Conservation (phyloP, 2,329 filamentous ascomycete genomes). For the Colletotrichum simmondsii region DNA sequence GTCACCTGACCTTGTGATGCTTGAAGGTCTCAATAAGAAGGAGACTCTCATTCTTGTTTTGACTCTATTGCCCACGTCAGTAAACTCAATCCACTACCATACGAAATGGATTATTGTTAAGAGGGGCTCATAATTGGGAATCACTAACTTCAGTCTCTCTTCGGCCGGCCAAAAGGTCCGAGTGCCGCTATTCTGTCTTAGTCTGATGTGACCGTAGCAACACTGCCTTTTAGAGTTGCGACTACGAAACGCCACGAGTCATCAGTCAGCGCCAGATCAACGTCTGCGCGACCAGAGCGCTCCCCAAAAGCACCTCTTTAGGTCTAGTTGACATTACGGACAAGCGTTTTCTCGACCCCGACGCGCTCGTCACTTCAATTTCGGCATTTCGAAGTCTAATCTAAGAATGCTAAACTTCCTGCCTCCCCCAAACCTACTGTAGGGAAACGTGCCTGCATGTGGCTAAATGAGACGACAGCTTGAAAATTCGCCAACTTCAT, state of each 20-base stretch:
- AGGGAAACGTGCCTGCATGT: background rate
- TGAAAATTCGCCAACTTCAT: background rate
- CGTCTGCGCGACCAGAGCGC: background rate
- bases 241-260: constrained; percentile 14
- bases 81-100: too few relatives aligned
- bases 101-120: background rate
- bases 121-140: background rate
- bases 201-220: background rate
- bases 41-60: too few relatives aligned
- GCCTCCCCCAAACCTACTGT: background rate
- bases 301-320: background rate
- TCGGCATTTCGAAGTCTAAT: background rate
- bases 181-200: background rate
- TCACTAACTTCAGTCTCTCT: background rate
- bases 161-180: background rate
- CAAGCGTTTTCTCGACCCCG: background rate
- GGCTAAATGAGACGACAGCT: background rate
- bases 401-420: background rate
- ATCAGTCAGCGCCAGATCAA: background rate
- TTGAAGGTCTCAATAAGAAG: background rate
- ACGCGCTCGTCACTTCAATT: background rate
- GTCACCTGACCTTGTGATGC: background rate
- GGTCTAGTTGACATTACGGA: background rate
- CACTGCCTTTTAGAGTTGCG: constrained; percentile 3
- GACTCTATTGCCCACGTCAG: too few relatives aligned